Evolutionary conservation across 495 filamentous ascomycete genomes (phyloP).

Genomic region (Hyaloscypha hepaticicola): DNA sequence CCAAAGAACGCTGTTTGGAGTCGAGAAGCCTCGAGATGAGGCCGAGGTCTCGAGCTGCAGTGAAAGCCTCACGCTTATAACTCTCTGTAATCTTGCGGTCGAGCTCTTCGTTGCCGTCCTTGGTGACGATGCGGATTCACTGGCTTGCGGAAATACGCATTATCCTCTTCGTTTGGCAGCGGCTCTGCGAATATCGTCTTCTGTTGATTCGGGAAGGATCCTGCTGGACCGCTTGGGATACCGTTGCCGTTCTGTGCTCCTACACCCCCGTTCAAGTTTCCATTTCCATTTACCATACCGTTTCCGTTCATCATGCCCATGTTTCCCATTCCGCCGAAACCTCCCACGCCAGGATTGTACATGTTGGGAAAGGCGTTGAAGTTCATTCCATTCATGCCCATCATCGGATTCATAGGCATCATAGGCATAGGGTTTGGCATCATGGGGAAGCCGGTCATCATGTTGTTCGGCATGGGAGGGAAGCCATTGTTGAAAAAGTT

Average conservation of each 20-base stretch:
- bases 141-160: constrained; percentile 92
- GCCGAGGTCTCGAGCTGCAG: neutral
- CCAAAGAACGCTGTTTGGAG: neutral
- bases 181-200: constrained; percentile 62
- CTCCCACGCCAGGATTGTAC: constrained; percentile 27
- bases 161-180: constrained; percentile 74
- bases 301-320: constrained; percentile 29
- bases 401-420: constrained; percentile 34
- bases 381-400: constrained; percentile 23
- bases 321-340: constrained; percentile 18
- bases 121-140: constrained; percentile 93
- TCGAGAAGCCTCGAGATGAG: too few relatives aligned
- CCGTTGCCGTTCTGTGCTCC: constrained; percentile 38
- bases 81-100: constrained; percentile 87
- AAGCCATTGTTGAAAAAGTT: constrained; percentile 26
- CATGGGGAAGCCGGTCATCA: constrained; percentile 32
- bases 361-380: constrained; percentile 47
- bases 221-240: constrained; percentile 19
- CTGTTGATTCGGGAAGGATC: constrained; percentile 70
- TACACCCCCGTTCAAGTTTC: constrained; percentile 18
- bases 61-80: constrained; percentile 43
- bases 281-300: constrained; percentile 30
- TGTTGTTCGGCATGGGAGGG: constrained; percentile 27
- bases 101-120: constrained; percentile 68
- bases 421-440: constrained; percentile 36